Conservation (phyloP, 1,284 basidiomycete genomes). For the Cutaneotrichosporon spelunceum region DNA sequence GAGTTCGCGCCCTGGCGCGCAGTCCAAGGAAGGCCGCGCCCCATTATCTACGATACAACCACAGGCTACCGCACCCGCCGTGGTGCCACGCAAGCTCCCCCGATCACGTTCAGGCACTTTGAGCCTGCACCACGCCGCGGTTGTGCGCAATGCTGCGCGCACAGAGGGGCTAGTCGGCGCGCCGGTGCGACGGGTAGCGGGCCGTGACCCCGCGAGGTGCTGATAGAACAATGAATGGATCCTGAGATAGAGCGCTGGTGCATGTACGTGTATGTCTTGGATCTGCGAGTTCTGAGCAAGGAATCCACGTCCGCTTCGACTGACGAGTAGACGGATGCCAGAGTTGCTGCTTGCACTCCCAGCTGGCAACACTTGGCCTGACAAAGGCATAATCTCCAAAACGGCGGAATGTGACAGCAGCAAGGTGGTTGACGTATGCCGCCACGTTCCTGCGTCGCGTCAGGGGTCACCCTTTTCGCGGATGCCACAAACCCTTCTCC, state of each 20-base stretch:
- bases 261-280: neutral
- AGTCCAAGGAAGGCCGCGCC: conserved; percentile 9
- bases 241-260: neutral
- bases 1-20: neutral
- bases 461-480: too few species aligned
- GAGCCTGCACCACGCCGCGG: conserved; percentile 4
- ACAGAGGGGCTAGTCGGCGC: neutral
- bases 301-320: too few species aligned
- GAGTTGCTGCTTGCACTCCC: too few species aligned
- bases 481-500: neutral
- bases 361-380: too few species aligned
- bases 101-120: conserved; percentile 4
- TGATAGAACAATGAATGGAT: neutral
- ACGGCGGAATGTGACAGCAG: too few species aligned
- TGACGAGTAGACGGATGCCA: too few species aligned
- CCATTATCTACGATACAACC: conserved; percentile 23
- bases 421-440: too few species aligned
- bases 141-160: conserved; percentile 7
- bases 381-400: too few species aligned
- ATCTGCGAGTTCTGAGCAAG: neutral
- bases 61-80: conserved; percentile 4
- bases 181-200: neutral
- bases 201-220: neutral
- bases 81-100: conserved; percentile 1
- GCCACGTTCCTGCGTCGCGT: too few species aligned